These are phyloP conservation scores for Groenewaldozyma salmanticensis DNA, from an alignment of 805 yeast species.

Conservation along the genomic window DNA sequence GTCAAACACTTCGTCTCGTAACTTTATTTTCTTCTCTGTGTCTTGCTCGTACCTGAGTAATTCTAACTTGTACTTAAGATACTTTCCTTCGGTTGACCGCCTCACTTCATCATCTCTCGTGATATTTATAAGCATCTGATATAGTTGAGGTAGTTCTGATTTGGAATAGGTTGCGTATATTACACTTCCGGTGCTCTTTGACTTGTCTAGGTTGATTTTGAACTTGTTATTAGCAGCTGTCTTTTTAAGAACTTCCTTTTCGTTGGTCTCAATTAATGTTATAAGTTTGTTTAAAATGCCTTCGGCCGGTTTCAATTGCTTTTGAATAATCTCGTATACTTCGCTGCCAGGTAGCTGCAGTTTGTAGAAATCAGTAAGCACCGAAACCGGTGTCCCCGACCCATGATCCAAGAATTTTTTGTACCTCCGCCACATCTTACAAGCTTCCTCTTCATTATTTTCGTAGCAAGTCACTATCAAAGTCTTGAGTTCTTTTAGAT, in stretches of 20 bases:
- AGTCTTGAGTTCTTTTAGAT: constrained; percentile 16
- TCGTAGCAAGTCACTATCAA: constrained; percentile 15
- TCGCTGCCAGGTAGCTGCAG: constrained; percentile 25
- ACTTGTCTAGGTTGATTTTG: constrained; percentile 15
- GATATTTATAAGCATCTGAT: constrained; percentile 46
- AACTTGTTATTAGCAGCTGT: constrained; percentile 18
- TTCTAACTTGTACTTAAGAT: constrained; percentile 47
- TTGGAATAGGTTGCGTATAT: constrained; percentile 39
- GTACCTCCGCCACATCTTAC: constrained; percentile 14
- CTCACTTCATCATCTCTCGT: constrained; percentile 55
- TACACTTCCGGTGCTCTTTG: constrained; percentile 24
- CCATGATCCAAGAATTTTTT: constrained; percentile 10
- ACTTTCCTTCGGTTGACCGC: constrained; percentile 46
- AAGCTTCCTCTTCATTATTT: constrained; percentile 19
- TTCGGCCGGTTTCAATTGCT: constrained; percentile 21
- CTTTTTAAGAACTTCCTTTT: constrained; percentile 16
- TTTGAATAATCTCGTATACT: constrained; percentile 21
- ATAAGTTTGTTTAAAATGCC: constrained; percentile 19
- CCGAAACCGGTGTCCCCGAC: constrained; percentile 12
- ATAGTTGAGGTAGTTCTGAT: constrained; percentile 46
- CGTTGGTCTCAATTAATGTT: constrained; percentile 17
- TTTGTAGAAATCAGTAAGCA: constrained; percentile 10
- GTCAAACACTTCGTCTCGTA: constrained; percentile 38
- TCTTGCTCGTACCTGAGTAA: constrained; percentile 45
- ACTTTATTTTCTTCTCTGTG: constrained; percentile 27